These are phyloP conservation scores for Eimeria maxima DNA, from an alignment of 169 alveolate genomes.

Conservation along the genomic window DNA sequence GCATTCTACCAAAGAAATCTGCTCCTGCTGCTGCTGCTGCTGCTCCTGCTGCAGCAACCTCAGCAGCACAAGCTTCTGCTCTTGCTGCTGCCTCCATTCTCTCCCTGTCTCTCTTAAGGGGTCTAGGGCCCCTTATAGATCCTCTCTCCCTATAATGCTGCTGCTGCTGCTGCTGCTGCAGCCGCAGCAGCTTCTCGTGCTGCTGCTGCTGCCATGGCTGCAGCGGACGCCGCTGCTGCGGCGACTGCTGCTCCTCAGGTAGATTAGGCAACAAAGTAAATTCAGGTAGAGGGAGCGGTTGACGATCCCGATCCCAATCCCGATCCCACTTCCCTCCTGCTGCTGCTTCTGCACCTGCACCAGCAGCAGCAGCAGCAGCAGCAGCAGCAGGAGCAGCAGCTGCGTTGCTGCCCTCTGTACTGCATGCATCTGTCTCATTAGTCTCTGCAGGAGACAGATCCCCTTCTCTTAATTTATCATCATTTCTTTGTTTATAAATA, in stretches of 20 bases:
- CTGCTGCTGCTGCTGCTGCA: conserved; percentile 28
- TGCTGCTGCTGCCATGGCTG: conserved; percentile 69
- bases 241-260: conserved; percentile 5
- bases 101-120: background rate
- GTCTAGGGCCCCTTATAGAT: background rate
- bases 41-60: conserved; percentile 71
- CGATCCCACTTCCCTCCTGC: background rate
- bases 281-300: conserved; percentile 15
- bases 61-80: conserved; percentile 37
- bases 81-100: background rate
- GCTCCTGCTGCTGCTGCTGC: conserved; percentile 69
- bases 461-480: background rate
- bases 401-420: background rate
- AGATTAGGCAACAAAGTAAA: conserved; percentile 8
- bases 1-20: conserved; percentile 32
- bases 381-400: background rate
- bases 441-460: background rate
- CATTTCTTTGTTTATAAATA: too few species aligned
- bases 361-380: background rate
- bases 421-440: background rate
- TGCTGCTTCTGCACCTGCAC: background rate
- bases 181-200: conserved; percentile 47
- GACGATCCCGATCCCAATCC: conserved; percentile 10
- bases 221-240: background rate
- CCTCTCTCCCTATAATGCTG: conserved; percentile 25